Conservation (phyloP, 2,329 filamentous ascomycete species). For the Trichoderma atrobrunneum region DNA sequence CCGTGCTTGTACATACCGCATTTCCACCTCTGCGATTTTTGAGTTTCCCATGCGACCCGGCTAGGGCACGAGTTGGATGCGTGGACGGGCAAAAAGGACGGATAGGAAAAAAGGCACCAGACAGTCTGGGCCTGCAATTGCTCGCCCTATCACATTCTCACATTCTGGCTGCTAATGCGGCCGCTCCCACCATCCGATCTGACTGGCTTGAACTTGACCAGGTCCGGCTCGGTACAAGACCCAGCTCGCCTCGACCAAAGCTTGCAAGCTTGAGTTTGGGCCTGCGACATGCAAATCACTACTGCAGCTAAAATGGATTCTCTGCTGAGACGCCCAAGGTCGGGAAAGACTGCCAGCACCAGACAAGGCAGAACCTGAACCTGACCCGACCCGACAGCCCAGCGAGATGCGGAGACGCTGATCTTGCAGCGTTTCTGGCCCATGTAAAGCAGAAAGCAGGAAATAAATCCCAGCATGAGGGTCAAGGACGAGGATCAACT, state of each 20-base stretch:
- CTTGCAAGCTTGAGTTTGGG: background rate
- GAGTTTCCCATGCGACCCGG: background rate
- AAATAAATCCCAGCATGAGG: background rate
- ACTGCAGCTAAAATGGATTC: conserved; percentile 19
- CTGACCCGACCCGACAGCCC: background rate
- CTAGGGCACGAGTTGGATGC: background rate
- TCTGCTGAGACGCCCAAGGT: background rate
- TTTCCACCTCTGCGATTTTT: background rate
- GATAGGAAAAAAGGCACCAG: background rate
- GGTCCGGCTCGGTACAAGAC: background rate
- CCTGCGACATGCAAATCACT: conserved; percentile 18
- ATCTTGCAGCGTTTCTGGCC: conserved; percentile 8
- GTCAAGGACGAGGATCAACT: background rate
- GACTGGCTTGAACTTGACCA: conserved; percentile 2
- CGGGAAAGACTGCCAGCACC: background rate
- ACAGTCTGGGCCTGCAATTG: background rate
- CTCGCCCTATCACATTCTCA: background rate
- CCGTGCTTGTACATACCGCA: background rate
- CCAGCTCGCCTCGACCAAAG: background rate
- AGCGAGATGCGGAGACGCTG: background rate
- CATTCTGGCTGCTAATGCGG: background rate
- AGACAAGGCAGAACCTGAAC: background rate
- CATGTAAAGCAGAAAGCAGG: background rate
- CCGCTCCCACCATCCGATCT: conserved; percentile 9
- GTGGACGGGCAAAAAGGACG: background rate